These are phyloP conservation scores for Marasmius oreades DNA, from an alignment of 1,284 basidiomycete species.

Conservation along the genomic window DNA sequence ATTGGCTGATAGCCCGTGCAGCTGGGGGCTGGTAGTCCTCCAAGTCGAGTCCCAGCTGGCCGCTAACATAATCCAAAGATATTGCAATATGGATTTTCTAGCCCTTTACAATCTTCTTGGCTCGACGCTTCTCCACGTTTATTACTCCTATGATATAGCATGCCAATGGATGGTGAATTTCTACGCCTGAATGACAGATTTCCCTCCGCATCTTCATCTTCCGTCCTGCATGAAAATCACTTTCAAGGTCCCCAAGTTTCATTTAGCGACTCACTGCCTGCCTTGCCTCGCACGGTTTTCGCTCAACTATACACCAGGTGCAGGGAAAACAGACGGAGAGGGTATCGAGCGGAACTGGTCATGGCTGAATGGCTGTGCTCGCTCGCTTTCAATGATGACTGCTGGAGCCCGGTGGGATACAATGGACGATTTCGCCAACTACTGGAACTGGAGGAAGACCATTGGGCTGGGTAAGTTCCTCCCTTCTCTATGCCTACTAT, in stretches of 20 bases:
- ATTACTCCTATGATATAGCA: slow-evolving; percentile 20
- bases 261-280: not conserved
- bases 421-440: not conserved
- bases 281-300: not conserved
- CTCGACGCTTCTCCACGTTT: not conserved
- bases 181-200: not conserved
- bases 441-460: not conserved
- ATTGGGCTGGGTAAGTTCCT: not conserved
- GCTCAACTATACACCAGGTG: not conserved
- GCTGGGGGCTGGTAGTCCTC: too few relatives aligned
- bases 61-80: too few relatives aligned
- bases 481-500: not conserved
- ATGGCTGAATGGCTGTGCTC: not conserved
- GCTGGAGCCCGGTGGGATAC: not conserved
- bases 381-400: not conserved
- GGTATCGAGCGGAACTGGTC: slow-evolving; percentile 4
- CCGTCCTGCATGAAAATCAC: not conserved
- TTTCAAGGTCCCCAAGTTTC: slow-evolving; percentile 1
- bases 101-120: slow-evolving; percentile 6
- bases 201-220: not conserved
- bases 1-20: too few relatives aligned
- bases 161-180: slow-evolving; percentile 18
- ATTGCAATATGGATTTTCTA: slow-evolving; percentile 21
- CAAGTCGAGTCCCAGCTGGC: too few relatives aligned
- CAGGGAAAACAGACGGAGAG: slow-evolving; percentile 5